These are phyloP conservation scores for Ustilago crameri DNA, from an alignment of 1,284 basidiomycete genomes.

Conservation along the genomic window DNA sequence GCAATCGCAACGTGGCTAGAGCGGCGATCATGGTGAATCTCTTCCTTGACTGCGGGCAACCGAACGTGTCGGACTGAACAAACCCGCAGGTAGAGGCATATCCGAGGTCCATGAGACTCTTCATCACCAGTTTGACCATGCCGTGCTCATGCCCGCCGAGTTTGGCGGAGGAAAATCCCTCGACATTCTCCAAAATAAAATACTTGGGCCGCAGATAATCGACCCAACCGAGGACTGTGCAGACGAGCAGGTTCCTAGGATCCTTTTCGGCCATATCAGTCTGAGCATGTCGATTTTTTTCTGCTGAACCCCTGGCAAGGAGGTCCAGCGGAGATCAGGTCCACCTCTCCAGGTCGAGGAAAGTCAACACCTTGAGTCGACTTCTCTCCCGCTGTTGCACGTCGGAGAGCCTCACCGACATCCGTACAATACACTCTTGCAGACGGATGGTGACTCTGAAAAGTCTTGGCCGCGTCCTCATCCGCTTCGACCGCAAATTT, in stretches of 20 bases:
- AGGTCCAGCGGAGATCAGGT: slow-evolving; percentile 32
- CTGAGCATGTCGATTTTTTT: slow-evolving; percentile 13
- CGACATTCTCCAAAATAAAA: slow-evolving; percentile 39
- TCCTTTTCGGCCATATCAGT: slow-evolving; percentile 24
- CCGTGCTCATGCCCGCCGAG: slow-evolving; percentile 21
- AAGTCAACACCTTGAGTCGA: slow-evolving; percentile 1
- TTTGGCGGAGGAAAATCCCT: slow-evolving; percentile 21
- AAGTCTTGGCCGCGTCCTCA: slow-evolving; percentile 16
- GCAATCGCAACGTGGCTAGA: slow-evolving; percentile 6
- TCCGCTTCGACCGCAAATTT: slow-evolving; percentile 31
- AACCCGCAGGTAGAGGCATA: slow-evolving; percentile 23
- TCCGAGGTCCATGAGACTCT: slow-evolving; percentile 18
- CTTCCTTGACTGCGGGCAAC: slow-evolving; percentile 30
- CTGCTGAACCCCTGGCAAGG: slow-evolving; percentile 44
- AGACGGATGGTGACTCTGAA: slow-evolving; percentile 19
- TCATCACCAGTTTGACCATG: slow-evolving; percentile 27
- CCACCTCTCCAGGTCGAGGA: slow-evolving; percentile 26
- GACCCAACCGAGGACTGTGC: slow-evolving; percentile 36
- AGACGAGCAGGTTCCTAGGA: slow-evolving; percentile 30
- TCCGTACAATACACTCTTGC: slow-evolving; percentile 17
- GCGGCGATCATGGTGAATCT: slow-evolving; percentile 32
- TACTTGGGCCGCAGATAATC: slow-evolving; percentile 27
- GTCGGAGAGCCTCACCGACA: slow-evolving; percentile 22
- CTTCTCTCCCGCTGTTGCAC: slow-evolving; percentile 2
- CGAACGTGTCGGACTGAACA: slow-evolving; percentile 30